Conservation (phyloP, 2,329 filamentous ascomycete genomes). For the Aspergillus amoenus region DNA sequence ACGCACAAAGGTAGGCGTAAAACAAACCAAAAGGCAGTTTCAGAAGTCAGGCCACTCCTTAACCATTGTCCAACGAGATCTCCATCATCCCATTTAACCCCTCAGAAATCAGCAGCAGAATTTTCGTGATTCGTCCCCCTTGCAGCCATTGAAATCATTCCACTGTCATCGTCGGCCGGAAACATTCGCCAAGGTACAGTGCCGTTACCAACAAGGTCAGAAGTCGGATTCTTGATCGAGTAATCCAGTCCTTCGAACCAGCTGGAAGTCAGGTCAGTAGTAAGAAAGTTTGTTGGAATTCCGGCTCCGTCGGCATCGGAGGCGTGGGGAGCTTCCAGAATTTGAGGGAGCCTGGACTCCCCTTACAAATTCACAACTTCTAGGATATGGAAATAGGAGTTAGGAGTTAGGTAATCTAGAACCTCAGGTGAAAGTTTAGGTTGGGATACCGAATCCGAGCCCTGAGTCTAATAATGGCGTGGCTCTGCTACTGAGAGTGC, state of each 20-base stretch:
- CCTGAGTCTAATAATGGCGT: background rate
- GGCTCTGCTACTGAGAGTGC: background rate
- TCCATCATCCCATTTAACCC: background rate
- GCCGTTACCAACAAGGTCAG: background rate
- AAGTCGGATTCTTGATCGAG: too few relatives aligned
- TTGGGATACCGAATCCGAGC: background rate
- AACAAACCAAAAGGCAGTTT: background rate
- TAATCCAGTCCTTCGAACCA: too few relatives aligned
- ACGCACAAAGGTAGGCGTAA: background rate
- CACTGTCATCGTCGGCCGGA: background rate
- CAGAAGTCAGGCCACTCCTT: background rate
- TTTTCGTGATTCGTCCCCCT: background rate
- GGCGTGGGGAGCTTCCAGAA: background rate
- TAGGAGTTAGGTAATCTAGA: background rate
- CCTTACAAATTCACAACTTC: background rate
- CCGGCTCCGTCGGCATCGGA: background rate
- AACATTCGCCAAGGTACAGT: background rate
- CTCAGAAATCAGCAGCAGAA: background rate
- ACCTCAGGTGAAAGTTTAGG: constrained; percentile 1
- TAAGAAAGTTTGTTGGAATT: background rate
- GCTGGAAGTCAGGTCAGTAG: too few relatives aligned
- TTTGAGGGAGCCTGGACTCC: background rate
- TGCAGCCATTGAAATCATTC: constrained; percentile 3
- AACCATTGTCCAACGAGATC: background rate
- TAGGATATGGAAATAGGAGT: background rate